Evolutionary conservation across 257 asterid genomes (phyloP).

Genomic region (Nicotiana benthamiana): DNA sequence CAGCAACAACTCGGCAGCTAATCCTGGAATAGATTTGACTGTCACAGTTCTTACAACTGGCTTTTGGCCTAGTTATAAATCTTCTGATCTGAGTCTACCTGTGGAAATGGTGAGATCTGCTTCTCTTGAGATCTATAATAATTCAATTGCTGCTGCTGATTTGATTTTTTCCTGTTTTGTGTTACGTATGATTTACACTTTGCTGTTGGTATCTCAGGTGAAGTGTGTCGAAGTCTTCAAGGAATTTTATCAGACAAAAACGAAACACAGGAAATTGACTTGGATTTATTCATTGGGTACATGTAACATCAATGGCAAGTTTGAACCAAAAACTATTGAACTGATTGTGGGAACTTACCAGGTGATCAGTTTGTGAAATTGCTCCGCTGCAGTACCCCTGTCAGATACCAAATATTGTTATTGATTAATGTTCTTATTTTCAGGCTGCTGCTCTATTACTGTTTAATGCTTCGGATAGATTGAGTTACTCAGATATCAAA

Average conservation of each 20-base stretch:
- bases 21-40: conserved; percentile 41
- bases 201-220: conserved; percentile 26
- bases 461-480: conserved; percentile 37
- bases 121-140: neutral
- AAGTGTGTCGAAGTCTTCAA: conserved; percentile 49
- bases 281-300: conserved; percentile 54
- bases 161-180: neutral
- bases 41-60: conserved; percentile 51
- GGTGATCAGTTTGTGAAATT: conserved; percentile 16
- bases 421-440: neutral
- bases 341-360: conserved; percentile 44
- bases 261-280: conserved; percentile 39
- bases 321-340: conserved; percentile 39
- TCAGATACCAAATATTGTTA: neutral
- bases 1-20: conserved; percentile 13
- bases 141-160: neutral
- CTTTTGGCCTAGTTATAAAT: conserved; percentile 57
- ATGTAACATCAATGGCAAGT: conserved; percentile 38
- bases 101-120: conserved; percentile 39
- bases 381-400: neutral
- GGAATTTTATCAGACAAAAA: conserved; percentile 34
- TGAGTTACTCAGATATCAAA: conserved; percentile 45
- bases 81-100: conserved; percentile 49
- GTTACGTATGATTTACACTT: neutral
- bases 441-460: conserved; percentile 54